These are phyloP conservation scores for Neurospora pannonica DNA, from an alignment of 495 filamentous ascomycete species.

Conservation along the genomic window DNA sequence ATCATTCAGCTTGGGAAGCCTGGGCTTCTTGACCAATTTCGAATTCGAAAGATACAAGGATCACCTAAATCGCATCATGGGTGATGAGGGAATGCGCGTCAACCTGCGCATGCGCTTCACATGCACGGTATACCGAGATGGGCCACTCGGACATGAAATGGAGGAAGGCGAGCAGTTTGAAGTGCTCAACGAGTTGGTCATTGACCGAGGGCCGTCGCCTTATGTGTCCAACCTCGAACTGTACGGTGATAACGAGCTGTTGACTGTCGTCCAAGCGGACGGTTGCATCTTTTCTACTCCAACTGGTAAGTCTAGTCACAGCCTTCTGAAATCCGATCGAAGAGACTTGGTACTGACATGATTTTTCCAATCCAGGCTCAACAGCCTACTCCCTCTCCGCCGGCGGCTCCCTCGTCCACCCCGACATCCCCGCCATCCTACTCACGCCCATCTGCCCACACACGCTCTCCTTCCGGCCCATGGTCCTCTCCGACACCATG, in stretches of 20 bases:
- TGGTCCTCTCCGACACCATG: constrained; percentile 96
- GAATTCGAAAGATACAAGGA: constrained; percentile 76
- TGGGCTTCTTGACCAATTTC: constrained; percentile 90
- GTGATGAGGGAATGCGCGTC: constrained; percentile 85
- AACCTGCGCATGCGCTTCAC: constrained; percentile 97
- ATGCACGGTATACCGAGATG: constrained; percentile 77
- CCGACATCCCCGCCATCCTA: constrained; percentile 93
- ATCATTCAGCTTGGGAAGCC: constrained; percentile 77
- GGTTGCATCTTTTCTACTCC: constrained; percentile 96
- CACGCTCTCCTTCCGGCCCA: constrained; percentile 90
- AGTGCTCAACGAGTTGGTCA: constrained; percentile 94
- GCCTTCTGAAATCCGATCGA: too few relatives aligned
- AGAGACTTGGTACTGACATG: constrained; percentile 5
- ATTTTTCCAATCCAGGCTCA: constrained; percentile 42
- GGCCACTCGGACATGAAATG: constrained; percentile 39
- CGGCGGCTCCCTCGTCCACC: constrained; percentile 90
- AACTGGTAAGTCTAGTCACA: constrained; percentile 51
- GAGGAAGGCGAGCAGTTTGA: constrained; percentile 82
- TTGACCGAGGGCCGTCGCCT: constrained; percentile 91
- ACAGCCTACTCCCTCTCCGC: constrained; percentile 96
- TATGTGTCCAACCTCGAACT: constrained; percentile 94
- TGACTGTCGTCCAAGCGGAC: constrained; percentile 92
- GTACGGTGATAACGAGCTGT: constrained; percentile 83
- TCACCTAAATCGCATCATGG: constrained; percentile 77
- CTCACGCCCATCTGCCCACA: constrained; percentile 97